Base-by-base conservation (phyloP, 352 stramenopile species). In the Globisporangium paroecandrum region DNA sequence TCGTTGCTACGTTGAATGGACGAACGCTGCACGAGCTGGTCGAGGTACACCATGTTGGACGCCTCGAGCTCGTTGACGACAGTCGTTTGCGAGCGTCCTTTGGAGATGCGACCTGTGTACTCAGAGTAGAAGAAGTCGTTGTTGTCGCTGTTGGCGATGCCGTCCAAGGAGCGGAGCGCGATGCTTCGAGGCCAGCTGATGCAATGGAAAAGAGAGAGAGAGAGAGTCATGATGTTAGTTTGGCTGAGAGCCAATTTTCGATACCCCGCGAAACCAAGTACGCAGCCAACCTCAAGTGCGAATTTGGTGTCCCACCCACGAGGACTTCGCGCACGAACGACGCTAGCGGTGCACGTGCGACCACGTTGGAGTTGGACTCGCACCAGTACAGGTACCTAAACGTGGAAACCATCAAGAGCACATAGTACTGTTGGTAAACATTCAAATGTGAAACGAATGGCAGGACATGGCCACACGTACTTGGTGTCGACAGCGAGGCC, bases 321-420 rank as follows among this genome's bases (percentile, higher is more conserved):
- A 93, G 55, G 1, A 89, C 69, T 36, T 88, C 61, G 3, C 77
- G 82, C 59, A 76, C 57, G 58, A 88, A 88, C 18, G 77, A 70
- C 25, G 72, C 68, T 7, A 82, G 68, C 1, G 74, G 62, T 5
- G 85, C 85, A 22, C 74, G 74, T n/a, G 77, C 82, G 18, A 93
- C 58, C 3, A 79, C 69, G 58, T 93, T 90, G 9, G 73, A 71
- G 69, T 91, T 93, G 27, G 61, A 84, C 51, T 93, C 85, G 55
- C 75, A 83, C 85, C 85, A 93, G 65, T 91, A 93, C 3, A 89
- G 13, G 62, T 78, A 88, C 59, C 79, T 88, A 29, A 71, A 58
- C 34, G 58, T 9, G 38, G 36, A 49, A 66, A 24, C 29, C 2
- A 65, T 65, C 10, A 51, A 64, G 18, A 12, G 15, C 32, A 38